phyloP scores from a whole-genome alignment of 169 alveolate genomes.

The Plasmodium gaboni region DNA sequence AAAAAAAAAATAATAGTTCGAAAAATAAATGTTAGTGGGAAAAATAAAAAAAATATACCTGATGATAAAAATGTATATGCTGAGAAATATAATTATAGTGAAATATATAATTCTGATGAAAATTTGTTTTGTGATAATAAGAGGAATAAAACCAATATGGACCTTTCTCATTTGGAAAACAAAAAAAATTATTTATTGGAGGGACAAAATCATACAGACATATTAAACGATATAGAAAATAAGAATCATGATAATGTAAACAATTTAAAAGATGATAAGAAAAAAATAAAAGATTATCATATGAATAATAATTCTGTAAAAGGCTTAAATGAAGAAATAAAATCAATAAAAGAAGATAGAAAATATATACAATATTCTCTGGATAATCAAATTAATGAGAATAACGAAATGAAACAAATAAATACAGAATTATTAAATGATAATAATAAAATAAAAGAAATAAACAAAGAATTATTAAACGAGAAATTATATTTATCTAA shows the following conservation, averaged over 20 bases:
- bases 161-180: no score
- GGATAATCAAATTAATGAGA: neutral
- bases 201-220: no score
- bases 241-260: neutral
- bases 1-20: constrained; percentile 9
- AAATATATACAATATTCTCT: no score
- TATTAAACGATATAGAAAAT: no score
- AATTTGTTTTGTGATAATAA: no score
- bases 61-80: neutral
- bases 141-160: no score
- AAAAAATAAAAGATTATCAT: constrained; percentile 15
- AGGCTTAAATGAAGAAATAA: constrained; percentile 30
- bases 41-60: neutral
- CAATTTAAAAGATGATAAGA: neutral
- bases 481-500: constrained; percentile 16
- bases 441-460: constrained; percentile 25
- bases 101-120: neutral
- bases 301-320: constrained; percentile 8
- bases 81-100: neutral
- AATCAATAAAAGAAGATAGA: neutral
- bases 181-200: no score
- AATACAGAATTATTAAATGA: constrained; percentile 15
- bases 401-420: constrained; percentile 9
- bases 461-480: constrained; percentile 2
- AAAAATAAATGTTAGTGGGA: constrained; percentile 9